Evolutionary conservation across 805 yeast species (phyloP).

Genomic region (Cyberlindnera maritima): DNA sequence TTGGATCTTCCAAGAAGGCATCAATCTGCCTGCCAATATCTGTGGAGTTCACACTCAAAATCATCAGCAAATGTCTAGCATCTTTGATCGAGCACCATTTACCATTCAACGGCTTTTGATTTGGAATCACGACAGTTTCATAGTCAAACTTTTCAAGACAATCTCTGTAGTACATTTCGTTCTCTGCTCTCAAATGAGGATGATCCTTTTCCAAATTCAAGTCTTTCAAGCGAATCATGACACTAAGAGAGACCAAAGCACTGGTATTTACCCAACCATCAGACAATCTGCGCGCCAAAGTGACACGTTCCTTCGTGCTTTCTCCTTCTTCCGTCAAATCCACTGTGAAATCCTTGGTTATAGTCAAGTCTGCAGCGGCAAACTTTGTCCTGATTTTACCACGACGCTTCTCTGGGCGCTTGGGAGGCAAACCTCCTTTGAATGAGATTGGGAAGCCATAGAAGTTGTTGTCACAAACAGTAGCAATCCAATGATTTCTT

Average conservation of each 20-base stretch:
- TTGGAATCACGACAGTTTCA: constrained; percentile 12
- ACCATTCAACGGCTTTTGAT: constrained; percentile 19
- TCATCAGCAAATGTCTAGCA: constrained; percentile 19
- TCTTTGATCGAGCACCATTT: constrained; percentile 27
- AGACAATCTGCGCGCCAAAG: constrained; percentile 20
- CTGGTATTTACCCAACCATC: constrained; percentile 29
- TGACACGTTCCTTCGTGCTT: not conserved
- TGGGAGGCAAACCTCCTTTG: constrained; percentile 22
- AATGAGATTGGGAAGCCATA: constrained; percentile 22
- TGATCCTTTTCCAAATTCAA: constrained; percentile 24
- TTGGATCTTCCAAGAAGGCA: constrained; percentile 8
- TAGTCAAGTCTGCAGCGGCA: not conserved
- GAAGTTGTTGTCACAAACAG: constrained; percentile 14
- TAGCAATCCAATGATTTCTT: constrained; percentile 14
- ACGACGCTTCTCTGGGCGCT: not conserved
- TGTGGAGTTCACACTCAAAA: constrained; percentile 4
- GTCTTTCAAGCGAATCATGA: constrained; percentile 18
- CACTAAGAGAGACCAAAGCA: constrained; percentile 16
- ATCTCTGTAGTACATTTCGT: constrained; percentile 27
- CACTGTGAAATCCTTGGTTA: constrained; percentile 2
- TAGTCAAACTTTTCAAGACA: constrained; percentile 16
- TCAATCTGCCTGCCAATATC: constrained; percentile 2
- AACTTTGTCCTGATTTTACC: no score
- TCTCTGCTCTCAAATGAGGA: constrained; percentile 26
- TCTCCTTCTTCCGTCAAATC: constrained; percentile 7